Evolutionary conservation across 1,284 basidiomycete species (phyloP), one percentile per base, ranked within the genome.

Genomic region (Ganoderma multipileum): DNA sequence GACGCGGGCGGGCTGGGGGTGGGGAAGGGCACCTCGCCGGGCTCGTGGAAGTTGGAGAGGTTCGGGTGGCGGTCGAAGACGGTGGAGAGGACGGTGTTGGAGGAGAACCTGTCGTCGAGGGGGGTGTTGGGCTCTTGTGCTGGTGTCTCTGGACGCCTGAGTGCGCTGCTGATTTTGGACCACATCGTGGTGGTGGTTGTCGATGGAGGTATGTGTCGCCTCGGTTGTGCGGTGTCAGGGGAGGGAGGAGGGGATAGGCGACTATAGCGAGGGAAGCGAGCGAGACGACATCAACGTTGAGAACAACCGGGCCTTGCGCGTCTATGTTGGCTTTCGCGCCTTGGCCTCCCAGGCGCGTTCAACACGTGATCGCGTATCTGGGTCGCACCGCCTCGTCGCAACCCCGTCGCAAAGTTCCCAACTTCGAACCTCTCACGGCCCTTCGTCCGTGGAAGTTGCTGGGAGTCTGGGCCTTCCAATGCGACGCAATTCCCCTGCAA

Each of bases 31-130:
- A 80, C 72, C 71, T 85, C 84, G 26, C 81, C 76, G 36, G 76
- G 68, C 26, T 75, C 65, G 68, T 86, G 85, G 71, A 89, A 89
- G 69, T 87, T 81, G 30, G 88, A 89, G 69, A 89, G 75, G 76
- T 89, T 88, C 57, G 88, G 84, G 70, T 88, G 87, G 68, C 88
- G 86, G 75, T 89, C 86, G 63, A 83, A 83, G 52, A 89, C 84
- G 73, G 82, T 82, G 58, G 81, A 77, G 72, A 89, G 76, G 42
- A 89, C 86, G 30, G 79, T 60, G 23, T 76, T 77, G 61, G 81
- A 38, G 39, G 26, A 23, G 12, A 42, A 77, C 67, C 81, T 71
- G 63, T 86, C 84, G 65, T 83, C 82, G 38, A 82, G 79, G 66
- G 79, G 82, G 44, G 80, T 66, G 41, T 69, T 67, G 41, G 66